Evolutionary conservation across 2,329 filamentous ascomycete species (phyloP).

Genomic region (Fusarium equiseti): DNA sequence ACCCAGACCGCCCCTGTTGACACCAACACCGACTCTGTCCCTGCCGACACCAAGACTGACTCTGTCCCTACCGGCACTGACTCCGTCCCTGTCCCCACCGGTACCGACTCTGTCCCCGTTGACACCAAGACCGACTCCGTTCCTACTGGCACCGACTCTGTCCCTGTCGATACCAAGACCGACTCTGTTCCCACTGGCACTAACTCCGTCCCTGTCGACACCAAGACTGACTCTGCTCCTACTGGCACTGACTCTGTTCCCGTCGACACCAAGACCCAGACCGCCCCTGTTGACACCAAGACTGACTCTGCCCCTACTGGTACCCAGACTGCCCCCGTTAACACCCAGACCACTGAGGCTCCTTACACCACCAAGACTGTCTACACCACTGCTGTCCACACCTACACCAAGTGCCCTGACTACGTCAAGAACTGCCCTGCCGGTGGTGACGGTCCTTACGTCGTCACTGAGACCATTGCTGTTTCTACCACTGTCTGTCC

Average conservation of each 20-base stretch:
- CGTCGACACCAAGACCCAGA: conserved; percentile 1
- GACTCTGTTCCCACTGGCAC: not conserved
- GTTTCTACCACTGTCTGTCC: conserved; percentile 59
- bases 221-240: not conserved
- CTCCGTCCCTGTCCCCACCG: not conserved
- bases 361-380: conserved; percentile 51
- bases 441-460: conserved; percentile 39
- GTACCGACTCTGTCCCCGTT: not conserved
- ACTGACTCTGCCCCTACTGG: not conserved
- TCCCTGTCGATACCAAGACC: not conserved
- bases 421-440: conserved; percentile 50
- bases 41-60: not conserved
- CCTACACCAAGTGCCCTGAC: conserved; percentile 49
- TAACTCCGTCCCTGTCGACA: not conserved
- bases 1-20: too few species aligned
- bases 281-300: not conserved
- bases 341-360: conserved; percentile 16
- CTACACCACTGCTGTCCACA: conserved; percentile 47
- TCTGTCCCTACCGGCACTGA: not conserved
- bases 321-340: not conserved
- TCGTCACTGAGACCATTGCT: conserved; percentile 50
- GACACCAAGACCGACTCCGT: not conserved
- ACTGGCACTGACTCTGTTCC: not conserved
- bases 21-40: not conserved
- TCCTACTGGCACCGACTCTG: not conserved